Evolutionary conservation across 1,284 basidiomycete genomes (phyloP).

Genomic region (Coniferiporia weirii): DNA sequence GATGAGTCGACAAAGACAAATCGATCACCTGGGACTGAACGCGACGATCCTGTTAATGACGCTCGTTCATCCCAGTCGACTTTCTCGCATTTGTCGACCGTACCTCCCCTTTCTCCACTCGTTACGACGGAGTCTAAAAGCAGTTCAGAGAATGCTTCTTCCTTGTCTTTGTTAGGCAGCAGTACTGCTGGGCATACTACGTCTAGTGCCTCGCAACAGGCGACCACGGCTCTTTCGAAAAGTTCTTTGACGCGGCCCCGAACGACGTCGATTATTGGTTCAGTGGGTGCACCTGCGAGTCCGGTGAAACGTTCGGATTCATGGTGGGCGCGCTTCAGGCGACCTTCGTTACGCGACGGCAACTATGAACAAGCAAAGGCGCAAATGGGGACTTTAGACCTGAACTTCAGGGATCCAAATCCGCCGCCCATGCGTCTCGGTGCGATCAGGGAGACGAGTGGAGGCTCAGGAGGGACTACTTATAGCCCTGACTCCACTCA

Average conservation of each 20-base stretch:
- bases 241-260: conserved; percentile 9
- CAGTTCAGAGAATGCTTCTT: conserved; percentile 1
- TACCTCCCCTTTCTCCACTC: conserved; percentile 2
- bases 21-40: not conserved
- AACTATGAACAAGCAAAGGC: conserved; percentile 2
- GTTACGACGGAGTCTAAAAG: not conserved
- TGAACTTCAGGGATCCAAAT: conserved; percentile 68
- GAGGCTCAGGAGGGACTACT: conserved; percentile 25
- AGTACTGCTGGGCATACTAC: not conserved
- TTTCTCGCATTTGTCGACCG: not conserved
- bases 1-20: not conserved
- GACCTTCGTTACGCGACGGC: conserved; percentile 15
- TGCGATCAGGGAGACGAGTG: conserved; percentile 48
- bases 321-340: conserved; percentile 20
- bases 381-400: conserved; percentile 4
- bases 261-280: conserved; percentile 18
- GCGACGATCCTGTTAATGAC: conserved; percentile 18
- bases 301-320: conserved; percentile 20
- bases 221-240: conserved; percentile 2
- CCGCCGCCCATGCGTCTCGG: conserved; percentile 52
- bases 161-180: not conserved
- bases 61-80: conserved; percentile 29
- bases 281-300: conserved; percentile 5
- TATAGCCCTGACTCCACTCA: conserved; percentile 19
- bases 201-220: conserved; percentile 10